Evolutionary conservation across 441 rosid genomes (phyloP).

Genomic region (Euphorbia celastroides): DNA sequence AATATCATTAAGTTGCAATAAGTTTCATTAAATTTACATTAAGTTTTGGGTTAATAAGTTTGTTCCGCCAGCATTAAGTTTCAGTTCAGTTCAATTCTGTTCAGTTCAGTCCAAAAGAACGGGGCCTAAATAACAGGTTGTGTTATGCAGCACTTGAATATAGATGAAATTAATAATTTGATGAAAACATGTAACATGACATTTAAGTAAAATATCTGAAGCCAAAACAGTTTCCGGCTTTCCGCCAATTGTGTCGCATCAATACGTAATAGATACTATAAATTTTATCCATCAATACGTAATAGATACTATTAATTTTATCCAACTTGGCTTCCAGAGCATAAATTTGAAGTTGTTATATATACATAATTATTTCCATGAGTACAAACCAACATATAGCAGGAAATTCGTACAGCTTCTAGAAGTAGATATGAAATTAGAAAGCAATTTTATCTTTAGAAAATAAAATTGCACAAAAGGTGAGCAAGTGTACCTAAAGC

Average conservation of each 20-base stretch:
- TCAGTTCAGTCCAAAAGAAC: too few species aligned
- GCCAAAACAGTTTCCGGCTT: too few species aligned
- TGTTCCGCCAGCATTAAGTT: too few species aligned
- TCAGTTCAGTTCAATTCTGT: too few species aligned
- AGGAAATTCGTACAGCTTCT: background rate
- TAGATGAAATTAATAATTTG: background rate
- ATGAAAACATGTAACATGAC: background rate
- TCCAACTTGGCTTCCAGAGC: background rate
- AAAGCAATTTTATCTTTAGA: conserved; percentile 1
- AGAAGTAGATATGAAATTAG: too few species aligned
- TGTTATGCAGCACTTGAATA: background rate
- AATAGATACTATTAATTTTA: background rate
- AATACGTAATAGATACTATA: too few species aligned
- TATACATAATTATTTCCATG: background rate
- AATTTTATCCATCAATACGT: too few species aligned
- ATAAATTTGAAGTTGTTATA: background rate
- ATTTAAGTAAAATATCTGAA: background rate
- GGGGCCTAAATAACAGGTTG: background rate
- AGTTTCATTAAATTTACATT: too few species aligned
- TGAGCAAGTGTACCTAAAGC: conserved; percentile 64
- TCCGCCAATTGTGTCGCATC: background rate
- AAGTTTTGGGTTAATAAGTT: too few species aligned
- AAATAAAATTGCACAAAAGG: background rate
- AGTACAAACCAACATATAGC: background rate
- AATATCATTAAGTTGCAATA: too few species aligned